phyloP scores from a whole-genome alignment of 169 alveolate genomes.

The Ichthyophthirius multifiliis region DNA sequence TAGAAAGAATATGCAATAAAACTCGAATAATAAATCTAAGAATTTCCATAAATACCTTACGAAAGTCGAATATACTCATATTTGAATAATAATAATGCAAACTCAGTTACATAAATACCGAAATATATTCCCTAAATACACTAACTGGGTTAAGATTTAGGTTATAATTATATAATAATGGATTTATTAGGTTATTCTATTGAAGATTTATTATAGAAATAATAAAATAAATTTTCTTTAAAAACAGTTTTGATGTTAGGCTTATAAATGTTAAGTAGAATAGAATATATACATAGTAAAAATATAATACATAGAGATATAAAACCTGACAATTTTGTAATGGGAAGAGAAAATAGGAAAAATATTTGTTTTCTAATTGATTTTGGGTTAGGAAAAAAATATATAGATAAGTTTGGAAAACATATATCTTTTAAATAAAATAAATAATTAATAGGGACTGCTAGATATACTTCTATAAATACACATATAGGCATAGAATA shows the following conservation, averaged over 20 bases:
- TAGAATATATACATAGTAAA: slow-evolving; percentile 63
- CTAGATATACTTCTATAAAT: slow-evolving; percentile 76
- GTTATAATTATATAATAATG: slow-evolving; percentile 60
- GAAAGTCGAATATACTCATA: slow-evolving; percentile 8
- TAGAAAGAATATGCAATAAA: slow-evolving; percentile 51
- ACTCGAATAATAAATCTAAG: slow-evolving; percentile 34
- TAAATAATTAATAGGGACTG: slow-evolving; percentile 82
- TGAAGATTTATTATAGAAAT: slow-evolving; percentile 49
- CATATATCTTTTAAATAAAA: slow-evolving; percentile 83
- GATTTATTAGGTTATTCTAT: slow-evolving; percentile 62
- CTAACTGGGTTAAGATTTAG: slow-evolving; percentile 46
- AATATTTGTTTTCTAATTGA: slow-evolving; percentile 71
- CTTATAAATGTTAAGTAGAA: slow-evolving; percentile 53
- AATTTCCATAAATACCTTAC: slow-evolving; percentile 42
- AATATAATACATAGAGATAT: slow-evolving; percentile 74
- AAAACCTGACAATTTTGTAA: slow-evolving; percentile 75
- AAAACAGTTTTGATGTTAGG: slow-evolving; percentile 54
- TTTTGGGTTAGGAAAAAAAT: slow-evolving; percentile 76
- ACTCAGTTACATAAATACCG: too few species aligned
- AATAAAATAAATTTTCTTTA: slow-evolving; percentile 42
- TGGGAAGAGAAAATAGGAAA: slow-evolving; percentile 60
- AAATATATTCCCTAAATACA: slow-evolving; percentile 18
- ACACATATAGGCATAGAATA: slow-evolving; percentile 82
- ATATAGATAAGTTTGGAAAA: slow-evolving; percentile 56
- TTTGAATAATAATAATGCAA: neutral